Base-by-base conservation (phyloP, 345 rosid genomes). In the Populus euphratica region DNA sequence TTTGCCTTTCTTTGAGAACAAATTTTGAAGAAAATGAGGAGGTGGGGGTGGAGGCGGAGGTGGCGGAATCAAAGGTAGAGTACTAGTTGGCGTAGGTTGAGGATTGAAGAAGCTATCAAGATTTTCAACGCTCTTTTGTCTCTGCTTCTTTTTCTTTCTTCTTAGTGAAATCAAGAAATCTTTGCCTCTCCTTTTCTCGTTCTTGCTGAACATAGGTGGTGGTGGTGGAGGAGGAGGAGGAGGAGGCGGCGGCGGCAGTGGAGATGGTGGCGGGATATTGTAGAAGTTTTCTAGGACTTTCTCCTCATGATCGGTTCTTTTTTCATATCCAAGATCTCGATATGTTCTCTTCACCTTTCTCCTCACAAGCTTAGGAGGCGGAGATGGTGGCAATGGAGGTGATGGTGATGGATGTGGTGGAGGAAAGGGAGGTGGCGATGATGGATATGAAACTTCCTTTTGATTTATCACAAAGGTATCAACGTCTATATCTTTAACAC, bases 101-200 rank as follows among this genome's bases (percentile, higher is more conserved):
- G 83, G 84, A 61, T 84, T 74, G 75, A 94, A 88, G 74, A 94
- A 88, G 75, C 81, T 72, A 36, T 87, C 97, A 13, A 94, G 93
- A 70, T 89, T 90, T 75, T 94, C 98, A 31, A 89, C 87, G 82
- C 98, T 94, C 81, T 86, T 90, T 84, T 94, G 96, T 67, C 97
- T 78, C 69, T 86, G 97, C 72, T 88, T 87, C 90, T 90, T 92
- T 83, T 77, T 91, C 87, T 62, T 90, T 73, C 87, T 84, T 71
- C 86, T 80, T 11, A 91, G 16, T 14, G 93, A 82, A 52, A 27
- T 81, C 39, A 90, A 83, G 79, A 92, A 86, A 8, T 93, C 98
- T 76, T 87, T 93, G 3, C 89, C 89, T 85, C 87, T 89, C 89
- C 81, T 86, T 77, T 89, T 92, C 89, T 85, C 91, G 27, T 70